Evolutionary conservation across 2,329 filamentous ascomycete genomes (phyloP).

Genomic region (Calonectria fujianensis): DNA sequence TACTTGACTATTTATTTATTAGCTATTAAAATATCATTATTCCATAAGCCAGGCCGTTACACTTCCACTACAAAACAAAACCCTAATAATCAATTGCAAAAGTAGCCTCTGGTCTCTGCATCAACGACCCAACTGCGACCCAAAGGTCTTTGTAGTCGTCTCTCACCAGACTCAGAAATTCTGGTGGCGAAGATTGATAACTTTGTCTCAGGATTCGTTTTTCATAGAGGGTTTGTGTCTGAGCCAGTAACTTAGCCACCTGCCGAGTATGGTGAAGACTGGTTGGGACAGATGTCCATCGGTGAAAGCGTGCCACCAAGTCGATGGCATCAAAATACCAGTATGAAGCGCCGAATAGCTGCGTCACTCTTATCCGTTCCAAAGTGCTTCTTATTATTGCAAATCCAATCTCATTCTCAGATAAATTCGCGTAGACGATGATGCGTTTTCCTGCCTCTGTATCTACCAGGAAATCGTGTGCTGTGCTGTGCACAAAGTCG

Average conservation of each 20-base stretch:
- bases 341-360: not conserved
- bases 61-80: too few species aligned
- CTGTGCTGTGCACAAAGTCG: conserved; percentile 12
- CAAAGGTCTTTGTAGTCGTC: not conserved
- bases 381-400: not conserved
- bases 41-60: too few species aligned
- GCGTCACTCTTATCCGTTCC: not conserved
- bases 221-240: not conserved
- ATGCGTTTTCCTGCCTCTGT: conserved; percentile 19
- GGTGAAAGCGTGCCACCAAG: not conserved
- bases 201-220: not conserved
- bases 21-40: too few species aligned
- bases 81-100: not conserved
- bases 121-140: not conserved
- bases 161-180: not conserved
- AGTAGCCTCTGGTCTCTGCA: not conserved
- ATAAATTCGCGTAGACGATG: not conserved
- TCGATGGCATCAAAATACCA: not conserved
- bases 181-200: not conserved
- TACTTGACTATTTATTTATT: too few species aligned
- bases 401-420: not conserved
- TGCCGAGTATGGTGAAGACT: not conserved
- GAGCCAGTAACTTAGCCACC: not conserved
- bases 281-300: not conserved
- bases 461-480: conserved; percentile 16